A percentile compares a stretch with the other conserved stretches of the same genome.
phyloP scores from a whole-genome alignment of 768 basidiomycete species.

The Agaricus subrufescens region DNA sequence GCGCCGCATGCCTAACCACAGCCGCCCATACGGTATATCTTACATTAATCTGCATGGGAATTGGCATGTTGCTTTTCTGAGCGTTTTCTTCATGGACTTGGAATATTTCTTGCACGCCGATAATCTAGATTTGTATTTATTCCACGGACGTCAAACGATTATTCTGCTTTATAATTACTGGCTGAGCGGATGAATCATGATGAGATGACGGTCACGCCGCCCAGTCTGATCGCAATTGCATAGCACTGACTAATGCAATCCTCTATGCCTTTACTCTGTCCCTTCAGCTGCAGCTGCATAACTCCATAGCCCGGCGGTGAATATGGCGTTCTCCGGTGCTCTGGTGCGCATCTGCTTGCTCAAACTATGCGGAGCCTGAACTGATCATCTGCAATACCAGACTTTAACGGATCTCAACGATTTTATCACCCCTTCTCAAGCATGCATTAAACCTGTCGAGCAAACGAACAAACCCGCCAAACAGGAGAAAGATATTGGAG shows the following conservation, averaged over 20 bases:
- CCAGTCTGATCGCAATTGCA: conserved; percentile 5
- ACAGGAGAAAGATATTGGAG: conserved; percentile 26
- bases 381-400: conserved; percentile 28
- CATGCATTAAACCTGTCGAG: conserved; percentile 93
- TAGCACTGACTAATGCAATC: conserved; percentile 11
- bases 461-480: conserved; percentile 28
- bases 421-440: conserved; percentile 94
- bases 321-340: conserved; percentile 88
- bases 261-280: not conserved
- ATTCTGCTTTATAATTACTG: not conserved
- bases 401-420: conserved; percentile 94
- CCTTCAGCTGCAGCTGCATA: not conserved
- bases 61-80: not conserved
- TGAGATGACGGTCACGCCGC: not conserved
- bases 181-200: too few species aligned
- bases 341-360: conserved; percentile 44
- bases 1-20: conserved; percentile 13
- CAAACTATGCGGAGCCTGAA: conserved; percentile 6
- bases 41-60: not conserved
- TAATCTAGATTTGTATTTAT: too few species aligned
- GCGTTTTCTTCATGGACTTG: too few species aligned
- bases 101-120: not conserved
- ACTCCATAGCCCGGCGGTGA: not conserved
- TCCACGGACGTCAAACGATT: too few species aligned
- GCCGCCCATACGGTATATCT: not conserved